These are phyloP conservation scores for Sclerotinia glacialis DNA, from an alignment of 2,329 filamentous ascomycete species.

Conservation along the genomic window DNA sequence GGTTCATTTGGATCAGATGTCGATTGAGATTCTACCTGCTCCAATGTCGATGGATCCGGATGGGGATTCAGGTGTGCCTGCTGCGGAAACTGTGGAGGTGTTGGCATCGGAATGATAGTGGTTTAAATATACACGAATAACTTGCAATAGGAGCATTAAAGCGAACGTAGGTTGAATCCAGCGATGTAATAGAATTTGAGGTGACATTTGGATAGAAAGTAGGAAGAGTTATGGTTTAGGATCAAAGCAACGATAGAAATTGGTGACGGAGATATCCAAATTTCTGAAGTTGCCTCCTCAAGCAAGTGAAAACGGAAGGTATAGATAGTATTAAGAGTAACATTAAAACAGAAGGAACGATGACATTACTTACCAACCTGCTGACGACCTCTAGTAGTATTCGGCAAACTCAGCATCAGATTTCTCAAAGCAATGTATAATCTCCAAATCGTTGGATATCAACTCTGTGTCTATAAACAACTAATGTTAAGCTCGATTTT, in stretches of 20 bases:
- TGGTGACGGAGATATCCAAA: background rate
- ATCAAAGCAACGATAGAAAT: background rate
- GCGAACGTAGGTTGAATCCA: conserved; percentile 24
- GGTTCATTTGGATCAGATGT: conserved; percentile 24
- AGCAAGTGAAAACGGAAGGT: background rate
- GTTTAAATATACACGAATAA: conserved; percentile 20
- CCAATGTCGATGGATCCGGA: conserved; percentile 10
- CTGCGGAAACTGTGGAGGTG: conserved; percentile 25
- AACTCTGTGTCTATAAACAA: no score
- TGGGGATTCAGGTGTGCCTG: conserved; percentile 20
- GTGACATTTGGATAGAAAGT: conserved; percentile 27
- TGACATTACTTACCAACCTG: background rate
- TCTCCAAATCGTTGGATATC: background rate
- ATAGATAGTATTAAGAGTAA: no score
- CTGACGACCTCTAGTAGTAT: background rate
- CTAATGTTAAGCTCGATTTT: no score
- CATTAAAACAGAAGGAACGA: conserved; percentile 11
- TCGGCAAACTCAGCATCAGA: background rate
- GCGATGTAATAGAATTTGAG: conserved; percentile 23
- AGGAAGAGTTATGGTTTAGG: background rate
- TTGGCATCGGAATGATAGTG: conserved; percentile 22
- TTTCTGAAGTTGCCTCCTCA: background rate
- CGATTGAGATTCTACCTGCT: conserved; percentile 24
- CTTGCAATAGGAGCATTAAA: conserved; percentile 26
- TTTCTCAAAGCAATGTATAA: background rate